A percentile compares a stretch with the other conserved stretches of the same genome.
These are phyloP conservation scores for Lanmaoa rubissima DNA, from an alignment of 768 basidiomycete species.

Conservation along the genomic window DNA sequence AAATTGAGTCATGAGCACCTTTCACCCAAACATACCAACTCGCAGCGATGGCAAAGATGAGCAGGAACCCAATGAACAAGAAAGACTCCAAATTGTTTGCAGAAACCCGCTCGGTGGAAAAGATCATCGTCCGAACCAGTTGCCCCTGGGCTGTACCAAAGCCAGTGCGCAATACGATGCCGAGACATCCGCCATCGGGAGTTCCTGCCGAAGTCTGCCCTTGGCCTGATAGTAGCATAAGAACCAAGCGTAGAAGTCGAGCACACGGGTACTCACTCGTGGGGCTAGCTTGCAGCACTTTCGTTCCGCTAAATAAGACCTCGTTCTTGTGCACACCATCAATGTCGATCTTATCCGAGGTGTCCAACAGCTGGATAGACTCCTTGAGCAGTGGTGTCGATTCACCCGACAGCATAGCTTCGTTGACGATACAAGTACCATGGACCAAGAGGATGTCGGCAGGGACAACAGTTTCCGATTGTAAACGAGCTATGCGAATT, in stretches of 20 bases:
- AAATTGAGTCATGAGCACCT: conserved; percentile 45
- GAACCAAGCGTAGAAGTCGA: neutral
- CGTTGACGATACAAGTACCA: conserved; percentile 96
- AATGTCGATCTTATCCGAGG: conserved; percentile 73
- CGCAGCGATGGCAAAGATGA: conserved; percentile 96
- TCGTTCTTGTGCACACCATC: conserved; percentile 85
- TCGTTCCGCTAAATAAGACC: conserved; percentile 95
- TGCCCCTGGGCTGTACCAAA: conserved; percentile 98
- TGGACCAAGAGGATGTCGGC: conserved; percentile 91
- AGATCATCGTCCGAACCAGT: conserved; percentile 98
- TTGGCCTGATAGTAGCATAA: conserved; percentile 20
- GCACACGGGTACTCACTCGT: conserved; percentile 32
- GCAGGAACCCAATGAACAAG: conserved; percentile 96
- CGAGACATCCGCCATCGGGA: conserved; percentile 91
- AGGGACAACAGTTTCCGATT: conserved; percentile 83
- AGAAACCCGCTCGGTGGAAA: conserved; percentile 93
- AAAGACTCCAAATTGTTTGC: conserved; percentile 96
- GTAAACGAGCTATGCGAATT: conserved; percentile 50
- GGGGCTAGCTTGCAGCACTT: conserved; percentile 77
- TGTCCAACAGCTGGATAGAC: conserved; percentile 82
- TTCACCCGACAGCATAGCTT: conserved; percentile 98
- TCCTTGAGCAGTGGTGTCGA: conserved; percentile 97
- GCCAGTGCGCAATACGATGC: conserved; percentile 89
- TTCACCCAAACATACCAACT: conserved; percentile 99
- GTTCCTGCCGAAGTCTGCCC: conserved; percentile 51